Conservation (phyloP, 1,284 basidiomycete species). For the Ustilago nuda region DNA sequence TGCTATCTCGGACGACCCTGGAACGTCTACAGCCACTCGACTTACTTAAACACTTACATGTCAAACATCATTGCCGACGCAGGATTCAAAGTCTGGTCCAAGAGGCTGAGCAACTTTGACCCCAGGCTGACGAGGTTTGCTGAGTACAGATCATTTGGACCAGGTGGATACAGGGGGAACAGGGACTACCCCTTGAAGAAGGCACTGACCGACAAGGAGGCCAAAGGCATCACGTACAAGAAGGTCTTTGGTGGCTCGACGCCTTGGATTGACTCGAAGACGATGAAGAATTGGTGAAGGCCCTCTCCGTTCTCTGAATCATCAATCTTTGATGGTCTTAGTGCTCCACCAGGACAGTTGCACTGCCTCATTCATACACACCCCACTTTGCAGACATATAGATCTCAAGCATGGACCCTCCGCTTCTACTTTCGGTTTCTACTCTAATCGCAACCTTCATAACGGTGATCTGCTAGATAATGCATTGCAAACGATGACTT, state of each 20-base stretch:
- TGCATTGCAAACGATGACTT: conserved; percentile 1
- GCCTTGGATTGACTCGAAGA: conserved; percentile 29
- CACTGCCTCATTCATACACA: neutral
- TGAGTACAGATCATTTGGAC: conserved; percentile 28
- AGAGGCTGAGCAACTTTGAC: conserved; percentile 16
- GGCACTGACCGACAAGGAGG: conserved; percentile 23
- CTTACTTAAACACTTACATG: conserved; percentile 38
- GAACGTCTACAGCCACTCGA: conserved; percentile 23
- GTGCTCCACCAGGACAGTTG: neutral
- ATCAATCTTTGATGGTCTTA: neutral
- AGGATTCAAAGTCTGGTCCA: conserved; percentile 33
- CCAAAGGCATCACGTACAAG: conserved; percentile 17
- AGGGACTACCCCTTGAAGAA: conserved; percentile 12
- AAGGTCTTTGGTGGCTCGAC: conserved; percentile 27
- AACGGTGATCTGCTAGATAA: neutral
- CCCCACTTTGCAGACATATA: too few relatives aligned
- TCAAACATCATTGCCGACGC: conserved; percentile 18
- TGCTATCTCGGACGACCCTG: conserved; percentile 37
- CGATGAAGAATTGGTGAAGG: conserved; percentile 12
- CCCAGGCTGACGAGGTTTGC: conserved; percentile 20
- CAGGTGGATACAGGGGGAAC: conserved; percentile 3
- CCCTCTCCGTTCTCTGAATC: neutral
- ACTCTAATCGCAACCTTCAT: neutral
- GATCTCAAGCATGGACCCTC: neutral
- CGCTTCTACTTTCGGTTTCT: neutral